A percentile compares a stretch with the other conserved stretches of the same genome.
These are phyloP conservation scores for Naganishia albida DNA, from an alignment of 1,284 basidiomycete genomes.

Conservation along the genomic window DNA sequence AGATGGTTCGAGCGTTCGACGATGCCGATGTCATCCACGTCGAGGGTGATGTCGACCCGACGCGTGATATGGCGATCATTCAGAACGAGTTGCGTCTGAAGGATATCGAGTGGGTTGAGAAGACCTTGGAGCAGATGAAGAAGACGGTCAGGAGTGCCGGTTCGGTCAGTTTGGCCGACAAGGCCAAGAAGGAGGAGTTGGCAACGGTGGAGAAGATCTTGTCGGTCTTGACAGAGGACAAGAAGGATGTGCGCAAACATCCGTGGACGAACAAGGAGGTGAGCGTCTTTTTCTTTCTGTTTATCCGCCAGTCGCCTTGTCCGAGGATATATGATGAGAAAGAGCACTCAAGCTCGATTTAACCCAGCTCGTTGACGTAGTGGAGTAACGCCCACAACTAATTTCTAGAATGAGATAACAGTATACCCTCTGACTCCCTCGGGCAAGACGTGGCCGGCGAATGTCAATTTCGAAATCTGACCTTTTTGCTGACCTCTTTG, in stretches of 20 bases:
- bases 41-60: constrained; percentile 94
- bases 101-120: constrained; percentile 99
- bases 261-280: constrained; percentile 99
- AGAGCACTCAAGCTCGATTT: constrained; percentile 70
- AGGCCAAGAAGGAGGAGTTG: constrained; percentile 96
- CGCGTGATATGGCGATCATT: constrained; percentile 98
- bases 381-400: constrained; percentile 67
- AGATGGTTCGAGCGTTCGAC: constrained; percentile 96
- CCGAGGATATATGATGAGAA: constrained; percentile 65
- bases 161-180: constrained; percentile 77
- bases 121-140: constrained; percentile 77
- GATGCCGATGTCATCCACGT: constrained; percentile 99
- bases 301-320: constrained; percentile 29
- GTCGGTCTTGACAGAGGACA: constrained; percentile 75
- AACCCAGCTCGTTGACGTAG: constrained; percentile 72
- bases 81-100: constrained; percentile 90
- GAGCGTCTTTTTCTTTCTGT: constrained; percentile 46
- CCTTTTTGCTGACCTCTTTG: constrained; percentile 16
- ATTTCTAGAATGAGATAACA: constrained; percentile 63
- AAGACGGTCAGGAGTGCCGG: constrained; percentile 62
- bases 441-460: constrained; percentile 18
- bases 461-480: background rate
- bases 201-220: constrained; percentile 83
- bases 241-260: constrained; percentile 89
- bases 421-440: constrained; percentile 39